Evolutionary conservation across 306 rosid species (phyloP).

Genomic region (Cicer cuneatum): DNA sequence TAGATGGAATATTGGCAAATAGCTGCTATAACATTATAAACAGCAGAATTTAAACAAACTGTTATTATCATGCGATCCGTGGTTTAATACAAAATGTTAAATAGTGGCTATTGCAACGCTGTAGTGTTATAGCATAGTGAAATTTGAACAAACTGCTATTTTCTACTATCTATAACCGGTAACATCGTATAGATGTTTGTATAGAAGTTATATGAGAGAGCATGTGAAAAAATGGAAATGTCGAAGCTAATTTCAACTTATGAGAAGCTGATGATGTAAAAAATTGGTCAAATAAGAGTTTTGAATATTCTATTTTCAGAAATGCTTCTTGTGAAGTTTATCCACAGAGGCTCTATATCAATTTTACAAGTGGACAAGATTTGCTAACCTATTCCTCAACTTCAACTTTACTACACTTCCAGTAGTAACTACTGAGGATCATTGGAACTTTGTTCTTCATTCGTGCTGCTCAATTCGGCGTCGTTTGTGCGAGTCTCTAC

Average conservation of each 20-base stretch:
- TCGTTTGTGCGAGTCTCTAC: slow-evolving; percentile 50
- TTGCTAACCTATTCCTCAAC: slow-evolving; percentile 43
- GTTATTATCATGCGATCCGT: not conserved
- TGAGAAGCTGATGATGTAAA: not conserved
- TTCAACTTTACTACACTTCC: slow-evolving; percentile 41
- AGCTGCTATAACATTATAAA: not conserved
- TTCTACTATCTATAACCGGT: not conserved
- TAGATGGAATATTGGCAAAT: not conserved
- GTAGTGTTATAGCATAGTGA: not conserved
- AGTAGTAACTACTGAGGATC: slow-evolving; percentile 45
- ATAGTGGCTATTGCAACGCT: not conserved
- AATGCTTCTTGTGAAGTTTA: slow-evolving; percentile 18
- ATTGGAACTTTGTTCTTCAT: slow-evolving; percentile 66
- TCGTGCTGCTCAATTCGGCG: slow-evolving; percentile 53
- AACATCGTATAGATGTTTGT: not conserved
- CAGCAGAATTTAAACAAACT: not conserved
- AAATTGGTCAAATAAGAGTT: not conserved
- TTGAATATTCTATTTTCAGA: not conserved
- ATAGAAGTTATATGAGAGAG: not conserved
- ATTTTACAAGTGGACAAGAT: slow-evolving; percentile 39
- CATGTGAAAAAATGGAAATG: not conserved
- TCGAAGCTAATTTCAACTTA: not conserved
- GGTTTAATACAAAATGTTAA: not conserved
- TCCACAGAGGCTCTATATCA: slow-evolving; percentile 15
- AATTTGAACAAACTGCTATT: not conserved